Conservation (phyloP, 2,329 filamentous ascomycete genomes). For the Fusarium xylarioides region DNA sequence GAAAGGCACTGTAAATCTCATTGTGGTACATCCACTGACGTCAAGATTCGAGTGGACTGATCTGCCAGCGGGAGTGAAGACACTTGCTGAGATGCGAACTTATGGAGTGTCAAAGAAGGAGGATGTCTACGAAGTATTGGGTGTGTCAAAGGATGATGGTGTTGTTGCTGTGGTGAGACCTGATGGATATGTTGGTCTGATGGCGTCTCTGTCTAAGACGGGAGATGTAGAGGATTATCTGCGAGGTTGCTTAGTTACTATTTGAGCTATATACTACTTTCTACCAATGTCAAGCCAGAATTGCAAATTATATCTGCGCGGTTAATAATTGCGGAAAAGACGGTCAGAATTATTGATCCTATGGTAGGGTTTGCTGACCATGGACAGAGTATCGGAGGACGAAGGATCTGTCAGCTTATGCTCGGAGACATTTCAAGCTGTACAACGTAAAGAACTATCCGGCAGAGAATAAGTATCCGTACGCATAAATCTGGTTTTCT, state of each 20-base stretch:
- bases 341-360: background rate
- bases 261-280: background rate
- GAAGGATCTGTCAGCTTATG: background rate
- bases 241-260: background rate
- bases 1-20: background rate
- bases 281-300: fast-evolving
- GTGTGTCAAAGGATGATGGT: background rate
- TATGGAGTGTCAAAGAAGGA: slow-evolving; percentile 10
- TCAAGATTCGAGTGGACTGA: slow-evolving; percentile 12
- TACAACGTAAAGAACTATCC: background rate
- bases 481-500: no score
- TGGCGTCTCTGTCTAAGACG: background rate
- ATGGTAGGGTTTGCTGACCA: background rate
- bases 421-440: background rate
- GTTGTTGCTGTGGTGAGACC: slow-evolving; percentile 2
- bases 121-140: background rate
- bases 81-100: background rate
- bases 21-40: background rate
- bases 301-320: fast-evolving
- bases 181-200: slow-evolving; percentile 11
- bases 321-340: background rate
- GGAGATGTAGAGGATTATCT: background rate
- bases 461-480: background rate
- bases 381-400: no score
- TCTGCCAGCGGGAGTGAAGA: background rate